phyloP scores from a whole-genome alignment of 345 rosid species.

The Mangifera indica region DNA sequence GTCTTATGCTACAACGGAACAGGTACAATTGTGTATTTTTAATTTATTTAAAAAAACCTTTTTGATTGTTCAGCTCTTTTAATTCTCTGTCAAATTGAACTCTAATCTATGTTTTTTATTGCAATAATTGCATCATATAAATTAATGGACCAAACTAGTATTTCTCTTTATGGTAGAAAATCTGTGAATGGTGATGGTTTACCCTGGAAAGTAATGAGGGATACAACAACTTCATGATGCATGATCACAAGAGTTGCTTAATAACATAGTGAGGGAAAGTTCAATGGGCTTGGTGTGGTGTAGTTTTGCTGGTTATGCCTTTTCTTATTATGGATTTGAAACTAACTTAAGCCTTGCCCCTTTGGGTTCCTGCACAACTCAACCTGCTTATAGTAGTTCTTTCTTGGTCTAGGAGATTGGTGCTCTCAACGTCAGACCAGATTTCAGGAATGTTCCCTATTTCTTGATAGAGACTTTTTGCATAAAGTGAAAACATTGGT shows the following conservation, averaged over 20 bases:
- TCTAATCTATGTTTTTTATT: not conserved
- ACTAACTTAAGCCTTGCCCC: not conserved
- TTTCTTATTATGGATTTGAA: not conserved
- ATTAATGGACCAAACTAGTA: not conserved
- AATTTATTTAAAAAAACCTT: not conserved
- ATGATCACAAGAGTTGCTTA: not conserved
- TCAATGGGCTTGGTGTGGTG: not conserved
- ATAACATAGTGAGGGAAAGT: not conserved
- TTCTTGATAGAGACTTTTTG: not conserved
- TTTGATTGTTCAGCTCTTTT: not conserved
- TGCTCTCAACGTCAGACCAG: not conserved
- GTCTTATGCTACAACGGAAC: slow-evolving; percentile 54
- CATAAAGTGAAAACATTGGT: not conserved
- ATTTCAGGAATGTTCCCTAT: not conserved
- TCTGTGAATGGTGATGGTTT: not conserved
- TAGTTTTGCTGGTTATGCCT: not conserved
- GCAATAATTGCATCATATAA: not conserved
- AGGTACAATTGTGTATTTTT: slow-evolving; percentile 32
- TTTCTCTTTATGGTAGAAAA: slow-evolving; percentile 1
- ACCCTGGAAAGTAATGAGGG: not conserved
- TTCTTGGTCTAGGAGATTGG: not conserved
- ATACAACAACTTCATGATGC: not conserved
- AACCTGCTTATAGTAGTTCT: not conserved
- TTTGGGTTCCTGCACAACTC: not conserved
- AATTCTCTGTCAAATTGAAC: not conserved